phyloP scores from a whole-genome alignment of 2,329 filamentous ascomycete genomes.

The Ophiostoma piceae region DNA sequence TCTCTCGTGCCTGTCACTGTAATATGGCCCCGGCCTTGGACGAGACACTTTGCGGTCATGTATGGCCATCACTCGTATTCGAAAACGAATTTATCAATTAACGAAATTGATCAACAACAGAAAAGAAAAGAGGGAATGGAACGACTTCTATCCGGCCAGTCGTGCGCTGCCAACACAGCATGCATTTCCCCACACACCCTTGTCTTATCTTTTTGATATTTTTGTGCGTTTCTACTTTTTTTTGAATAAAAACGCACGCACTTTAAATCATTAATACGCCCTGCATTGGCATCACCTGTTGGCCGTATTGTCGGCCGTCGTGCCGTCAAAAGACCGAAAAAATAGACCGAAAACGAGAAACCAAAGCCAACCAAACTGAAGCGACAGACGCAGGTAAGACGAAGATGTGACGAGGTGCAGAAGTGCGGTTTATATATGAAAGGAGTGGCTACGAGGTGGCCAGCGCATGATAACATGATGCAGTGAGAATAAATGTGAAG shows the following conservation, averaged over 20 bases:
- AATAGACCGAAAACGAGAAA: background rate
- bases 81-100: background rate
- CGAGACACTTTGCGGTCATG: constrained; percentile 11
- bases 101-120: background rate
- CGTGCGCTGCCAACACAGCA: constrained; percentile 16
- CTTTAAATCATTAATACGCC: constrained; percentile 5
- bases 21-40: constrained; percentile 17
- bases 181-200: constrained; percentile 8
- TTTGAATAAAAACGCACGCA: background rate
- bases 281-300: background rate
- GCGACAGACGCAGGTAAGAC: background rate
- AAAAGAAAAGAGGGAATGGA: background rate
- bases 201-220: constrained; percentile 6
- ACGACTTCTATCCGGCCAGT: background rate
- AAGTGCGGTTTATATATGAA: background rate
- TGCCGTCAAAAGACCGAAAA: too few species aligned
- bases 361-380: background rate
- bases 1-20: background rate
- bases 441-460: background rate
- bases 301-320: too few species aligned
- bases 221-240: background rate
- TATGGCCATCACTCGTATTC: background rate
- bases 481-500: background rate
- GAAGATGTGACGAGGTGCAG: background rate
- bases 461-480: background rate